A percentile compares a stretch with the other conserved stretches of the same genome.
These are phyloP conservation scores for Collybia mongolica DNA, from an alignment of 768 basidiomycete genomes.

Conservation along the genomic window DNA sequence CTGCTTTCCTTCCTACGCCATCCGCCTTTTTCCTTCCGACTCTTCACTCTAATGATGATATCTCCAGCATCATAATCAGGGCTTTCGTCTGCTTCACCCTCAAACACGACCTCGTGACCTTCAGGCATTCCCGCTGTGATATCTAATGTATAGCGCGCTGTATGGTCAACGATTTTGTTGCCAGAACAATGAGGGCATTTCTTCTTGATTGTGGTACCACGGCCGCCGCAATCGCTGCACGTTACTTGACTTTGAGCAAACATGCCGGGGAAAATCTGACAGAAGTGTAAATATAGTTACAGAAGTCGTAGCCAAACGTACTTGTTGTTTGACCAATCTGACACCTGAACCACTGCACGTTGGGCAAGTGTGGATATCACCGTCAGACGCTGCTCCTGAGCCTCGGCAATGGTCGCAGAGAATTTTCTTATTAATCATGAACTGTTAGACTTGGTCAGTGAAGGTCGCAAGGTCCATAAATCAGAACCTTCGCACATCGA, in stretches of 20 bases:
- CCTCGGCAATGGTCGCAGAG: conserved; percentile 98
- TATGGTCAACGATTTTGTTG: conserved; percentile 77
- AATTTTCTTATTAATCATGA: conserved; percentile 87
- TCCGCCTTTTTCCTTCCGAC: conserved; percentile 71
- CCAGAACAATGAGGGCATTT: conserved; percentile 83
- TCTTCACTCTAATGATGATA: conserved; percentile 82
- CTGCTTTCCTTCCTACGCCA: conserved; percentile 90
- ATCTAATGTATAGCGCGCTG: conserved; percentile 82
- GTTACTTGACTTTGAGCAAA: conserved; percentile 84
- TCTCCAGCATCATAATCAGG: conserved; percentile 98
- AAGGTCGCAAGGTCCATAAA: neutral
- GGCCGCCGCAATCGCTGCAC: conserved; percentile 83
- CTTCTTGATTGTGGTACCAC: conserved; percentile 75
- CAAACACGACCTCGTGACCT: conserved; percentile 88
- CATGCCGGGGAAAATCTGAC: conserved; percentile 91
- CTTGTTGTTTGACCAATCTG: conserved; percentile 83
- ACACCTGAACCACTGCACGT: conserved; percentile 85
- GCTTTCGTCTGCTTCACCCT: conserved; percentile 95
- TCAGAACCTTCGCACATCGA: conserved; percentile 55
- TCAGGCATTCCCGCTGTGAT: conserved; percentile 89
- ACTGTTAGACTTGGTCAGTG: conserved; percentile 44
- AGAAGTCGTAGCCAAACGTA: conserved; percentile 4
- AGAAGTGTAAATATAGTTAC: too few species aligned
- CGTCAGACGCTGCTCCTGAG: conserved; percentile 86
- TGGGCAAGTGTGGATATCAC: conserved; percentile 84